Conservation (phyloP, 208 protist species). For the Trypanosomatidae sp. region DNA sequence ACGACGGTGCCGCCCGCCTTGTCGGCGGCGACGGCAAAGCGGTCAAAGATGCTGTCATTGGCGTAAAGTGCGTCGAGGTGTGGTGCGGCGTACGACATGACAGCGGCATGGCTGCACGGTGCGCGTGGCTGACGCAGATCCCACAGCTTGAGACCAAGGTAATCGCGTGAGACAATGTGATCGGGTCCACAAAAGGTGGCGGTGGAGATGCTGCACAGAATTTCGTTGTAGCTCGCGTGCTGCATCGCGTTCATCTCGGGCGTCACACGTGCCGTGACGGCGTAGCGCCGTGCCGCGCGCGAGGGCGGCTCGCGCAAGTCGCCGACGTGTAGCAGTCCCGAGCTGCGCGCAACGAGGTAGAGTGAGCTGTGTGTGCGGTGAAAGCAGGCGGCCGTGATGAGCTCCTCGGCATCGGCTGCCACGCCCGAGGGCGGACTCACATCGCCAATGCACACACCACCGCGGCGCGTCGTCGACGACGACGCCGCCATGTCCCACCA, state of each 20-base stretch:
- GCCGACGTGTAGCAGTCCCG: constrained; percentile 67
- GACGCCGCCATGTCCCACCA: constrained; percentile 76
- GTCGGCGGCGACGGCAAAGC: constrained; percentile 70
- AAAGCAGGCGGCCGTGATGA: constrained; percentile 64
- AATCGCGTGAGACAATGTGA: constrained; percentile 79
- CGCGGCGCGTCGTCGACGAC: constrained; percentile 33
- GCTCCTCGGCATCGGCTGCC: constrained; percentile 68
- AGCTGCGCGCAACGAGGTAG: constrained; percentile 73
- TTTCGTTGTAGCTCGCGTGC: constrained; percentile 53
- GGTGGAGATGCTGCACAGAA: constrained; percentile 72
- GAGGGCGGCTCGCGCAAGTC: constrained; percentile 72
- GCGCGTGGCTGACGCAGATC: constrained; percentile 49
- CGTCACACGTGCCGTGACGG: constrained; percentile 39
- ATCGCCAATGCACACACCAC: constrained; percentile 61
- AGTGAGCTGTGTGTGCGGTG: constrained; percentile 74
- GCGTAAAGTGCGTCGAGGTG: constrained; percentile 69
- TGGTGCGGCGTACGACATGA: constrained; percentile 55
- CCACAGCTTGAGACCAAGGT: constrained; percentile 80
- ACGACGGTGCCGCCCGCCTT: constrained; percentile 58
- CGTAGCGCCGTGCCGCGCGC: constrained; percentile 43
- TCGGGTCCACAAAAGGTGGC: constrained; percentile 64
- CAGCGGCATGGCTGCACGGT: constrained; percentile 39
- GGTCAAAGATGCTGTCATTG: constrained; percentile 79
- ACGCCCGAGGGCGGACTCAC: constrained; percentile 39
- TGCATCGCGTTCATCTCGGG: constrained; percentile 38